Evolutionary conservation across 2,329 filamentous ascomycete genomes (phyloP), one percentile per base, ranked within the genome.

Genomic region (Drechmeria coniospora): DNA sequence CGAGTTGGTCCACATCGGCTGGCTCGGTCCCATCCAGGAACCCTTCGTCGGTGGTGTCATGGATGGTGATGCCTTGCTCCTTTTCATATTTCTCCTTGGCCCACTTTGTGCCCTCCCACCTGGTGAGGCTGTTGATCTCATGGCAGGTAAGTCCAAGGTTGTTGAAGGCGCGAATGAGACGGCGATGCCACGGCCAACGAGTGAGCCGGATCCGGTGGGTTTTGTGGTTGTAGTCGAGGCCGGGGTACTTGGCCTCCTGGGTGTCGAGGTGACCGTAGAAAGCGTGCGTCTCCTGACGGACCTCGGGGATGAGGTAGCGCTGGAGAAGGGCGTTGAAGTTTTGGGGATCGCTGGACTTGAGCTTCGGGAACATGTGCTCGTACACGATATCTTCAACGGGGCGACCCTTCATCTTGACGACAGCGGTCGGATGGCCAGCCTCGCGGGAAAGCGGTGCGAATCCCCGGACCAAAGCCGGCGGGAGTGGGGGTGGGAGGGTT

Each of bases 61-160:
- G 53, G 36, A 87, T 82, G 17, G 54, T 55, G 32, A 79, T 64
- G 19, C 73, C 73, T 43, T 83, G 76, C 44, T 86, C 79, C 32
- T 66, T 65, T 57, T 87, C 79, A 45, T 74, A 87, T 30, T 79
- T 69, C 46, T 84, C 77, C 46, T 83, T 76, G 35, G 80, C 80
- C 79, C 79, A 86, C 35, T 75, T 73, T 8, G 79, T 86, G 32
- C 79, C 79, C 56, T 86, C 79, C 79, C 79, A 87, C 44, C 79
- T 76, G 32, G 79, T 84, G 46, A 86, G 59, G 26, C 62, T 60
- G 29, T 70, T 63, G 39, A 87, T 81, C 47, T 87, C 79, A 40
- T 61, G 57, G 32, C 68, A 56, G 6, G 79, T 87, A 21, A 86
- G 60, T 23, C 63, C 64, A 15, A 86, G 62, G 15, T 53, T 56